phyloP scores from a whole-genome alignment of 2,329 filamentous ascomycete genomes.

The Nemania sp. region DNA sequence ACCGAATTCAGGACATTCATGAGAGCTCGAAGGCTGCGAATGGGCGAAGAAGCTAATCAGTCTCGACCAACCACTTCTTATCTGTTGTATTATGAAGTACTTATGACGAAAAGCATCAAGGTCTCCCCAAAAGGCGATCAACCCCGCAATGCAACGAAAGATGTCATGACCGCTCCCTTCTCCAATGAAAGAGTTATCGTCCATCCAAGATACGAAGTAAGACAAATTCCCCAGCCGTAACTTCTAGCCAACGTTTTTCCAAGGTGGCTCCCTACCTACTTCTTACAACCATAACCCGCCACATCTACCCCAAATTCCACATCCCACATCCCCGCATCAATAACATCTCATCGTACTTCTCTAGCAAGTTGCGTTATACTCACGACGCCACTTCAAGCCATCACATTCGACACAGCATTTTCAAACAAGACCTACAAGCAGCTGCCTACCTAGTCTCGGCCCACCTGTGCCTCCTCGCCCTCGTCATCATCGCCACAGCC shows the following conservation, averaged over 20 bases:
- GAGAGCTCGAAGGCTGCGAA: too few species aligned
- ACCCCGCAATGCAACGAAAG: neutral
- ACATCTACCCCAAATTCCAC: neutral
- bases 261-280: too few species aligned
- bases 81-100: neutral
- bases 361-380: neutral
- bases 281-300: too few species aligned
- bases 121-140: neutral
- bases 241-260: too few species aligned
- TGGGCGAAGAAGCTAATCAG: neutral
- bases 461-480: too few species aligned
- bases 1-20: too few species aligned
- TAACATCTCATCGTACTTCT: neutral
- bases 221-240: too few species aligned
- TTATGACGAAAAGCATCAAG: neutral
- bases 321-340: constrained; percentile 19
- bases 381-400: neutral
- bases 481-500: neutral
- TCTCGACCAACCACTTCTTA: neutral
- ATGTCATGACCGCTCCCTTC: neutral
- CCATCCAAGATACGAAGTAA: too few species aligned
- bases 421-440: neutral
- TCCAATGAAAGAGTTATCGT: neutral
- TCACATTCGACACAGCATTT: too few species aligned
- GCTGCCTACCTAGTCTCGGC: neutral